phyloP scores from a whole-genome alignment of 352 stramenopile species.

The Blastocystis sp. region DNA sequence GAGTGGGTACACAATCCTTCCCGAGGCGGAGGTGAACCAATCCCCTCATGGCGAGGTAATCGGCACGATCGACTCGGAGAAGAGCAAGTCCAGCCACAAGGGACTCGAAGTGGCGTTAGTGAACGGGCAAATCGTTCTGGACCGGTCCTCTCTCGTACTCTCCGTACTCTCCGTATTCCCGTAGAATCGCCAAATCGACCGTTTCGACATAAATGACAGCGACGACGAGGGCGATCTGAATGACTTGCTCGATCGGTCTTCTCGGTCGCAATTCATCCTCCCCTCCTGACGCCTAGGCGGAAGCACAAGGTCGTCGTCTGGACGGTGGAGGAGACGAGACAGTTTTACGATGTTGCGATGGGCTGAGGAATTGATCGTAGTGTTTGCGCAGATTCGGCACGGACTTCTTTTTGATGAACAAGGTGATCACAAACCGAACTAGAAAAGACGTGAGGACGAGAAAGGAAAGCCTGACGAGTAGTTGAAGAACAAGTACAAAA shows the following conservation, averaged over 20 bases:
- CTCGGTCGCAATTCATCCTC: not conserved
- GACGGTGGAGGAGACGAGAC: conserved; percentile 54
- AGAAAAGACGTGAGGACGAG: conserved; percentile 25
- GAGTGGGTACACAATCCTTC: not conserved
- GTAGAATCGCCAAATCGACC: conserved; percentile 68
- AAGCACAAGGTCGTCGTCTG: conserved; percentile 67
- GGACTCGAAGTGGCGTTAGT: conserved; percentile 51
- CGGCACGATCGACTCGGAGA: conserved; percentile 4
- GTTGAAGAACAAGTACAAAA: conserved; percentile 70
- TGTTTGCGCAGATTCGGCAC: conserved; percentile 66
- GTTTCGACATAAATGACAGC: conserved; percentile 59
- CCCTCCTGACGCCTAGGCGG: not conserved
- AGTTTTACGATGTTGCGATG: conserved; percentile 54
- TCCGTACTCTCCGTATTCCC: not conserved
- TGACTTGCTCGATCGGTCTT: conserved; percentile 3
- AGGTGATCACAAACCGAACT: conserved; percentile 63
- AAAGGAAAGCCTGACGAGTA: not conserved
- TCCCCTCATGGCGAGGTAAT: conserved; percentile 49
- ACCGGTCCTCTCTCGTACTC: conserved; percentile 55
- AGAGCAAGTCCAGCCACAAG: not conserved
- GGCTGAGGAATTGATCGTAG: not conserved
- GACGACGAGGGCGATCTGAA: conserved; percentile 18
- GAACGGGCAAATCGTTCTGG: conserved; percentile 67
- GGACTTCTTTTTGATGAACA: conserved; percentile 69
- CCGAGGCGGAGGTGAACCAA: not conserved